A percentile compares a stretch with the other conserved stretches of the same genome.
These are phyloP conservation scores for Friedmanniomyces simplex DNA, from an alignment of 495 filamentous ascomycete species.

Conservation along the genomic window DNA sequence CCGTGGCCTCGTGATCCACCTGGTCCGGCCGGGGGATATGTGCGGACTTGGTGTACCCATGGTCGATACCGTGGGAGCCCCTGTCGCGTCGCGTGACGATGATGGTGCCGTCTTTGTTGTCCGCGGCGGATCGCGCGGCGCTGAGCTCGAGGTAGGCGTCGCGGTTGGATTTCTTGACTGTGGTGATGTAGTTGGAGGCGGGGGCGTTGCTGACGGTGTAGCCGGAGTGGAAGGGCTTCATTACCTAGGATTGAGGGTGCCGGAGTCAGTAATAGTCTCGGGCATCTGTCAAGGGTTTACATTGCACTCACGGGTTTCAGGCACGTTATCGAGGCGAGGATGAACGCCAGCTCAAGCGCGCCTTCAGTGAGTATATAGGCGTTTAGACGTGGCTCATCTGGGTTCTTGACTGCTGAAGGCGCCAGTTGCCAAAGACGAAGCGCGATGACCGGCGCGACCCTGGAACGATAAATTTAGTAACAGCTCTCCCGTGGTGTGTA, in stretches of 20 bases:
- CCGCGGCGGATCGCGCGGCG: neutral
- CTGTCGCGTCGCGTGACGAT: too few species aligned
- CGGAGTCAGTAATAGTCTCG: too few species aligned
- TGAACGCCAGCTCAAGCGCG: neutral
- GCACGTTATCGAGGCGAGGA: slow-evolving; percentile 1
- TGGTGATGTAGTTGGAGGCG: neutral
- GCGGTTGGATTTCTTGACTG: neutral
- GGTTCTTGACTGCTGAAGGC: neutral
- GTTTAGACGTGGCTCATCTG: neutral
- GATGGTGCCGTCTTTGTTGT: too few species aligned
- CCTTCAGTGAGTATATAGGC: neutral
- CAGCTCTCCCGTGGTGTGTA: neutral
- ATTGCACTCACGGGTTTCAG: slow-evolving; percentile 1
- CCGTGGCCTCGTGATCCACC: neutral
- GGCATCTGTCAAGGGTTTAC: too few species aligned
- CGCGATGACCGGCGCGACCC: neutral
- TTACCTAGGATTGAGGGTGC: neutral
- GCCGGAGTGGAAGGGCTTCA: slow-evolving; percentile 5
- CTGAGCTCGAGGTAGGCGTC: neutral
- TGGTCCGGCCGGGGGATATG: neutral
- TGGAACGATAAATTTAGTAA: neutral
- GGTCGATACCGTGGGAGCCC: neutral
- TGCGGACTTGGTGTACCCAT: neutral
- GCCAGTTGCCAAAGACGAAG: neutral
- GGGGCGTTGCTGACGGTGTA: neutral